Base-by-base conservation (phyloP, 129 eudicot species). In the Flaveria linearis region DNA sequence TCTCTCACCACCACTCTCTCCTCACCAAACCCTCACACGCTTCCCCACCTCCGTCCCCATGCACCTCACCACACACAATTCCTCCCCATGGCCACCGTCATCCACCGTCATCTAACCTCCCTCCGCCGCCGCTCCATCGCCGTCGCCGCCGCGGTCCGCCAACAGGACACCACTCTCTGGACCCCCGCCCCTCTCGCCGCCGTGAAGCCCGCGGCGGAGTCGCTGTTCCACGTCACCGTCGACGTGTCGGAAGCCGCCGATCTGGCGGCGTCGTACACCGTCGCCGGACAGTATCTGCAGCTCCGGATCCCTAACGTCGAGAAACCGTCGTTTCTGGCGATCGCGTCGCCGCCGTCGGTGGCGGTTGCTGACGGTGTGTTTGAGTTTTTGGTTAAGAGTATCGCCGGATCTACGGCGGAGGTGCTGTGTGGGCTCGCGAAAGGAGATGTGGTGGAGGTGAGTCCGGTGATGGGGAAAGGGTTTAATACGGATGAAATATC, bases 361-460 rank as follows among this genome's bases (percentile, higher is more conserved):
- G 87, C 96, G 10, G 73, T 69, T 28, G 58, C 81, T 3, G 84
- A 58, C 42, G 93, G 96, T 12, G 89, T 89, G 10, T 91, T 95
- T 71, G 97, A 95, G 58, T 95, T 95, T 75, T 60, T 95, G 81
- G 88, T 95, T 22, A 95, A 95, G 81, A 81, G 85, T 23, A 63
- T 95, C 23, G 76, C 86, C 1, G 97, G 97, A 3, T 94, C 97
- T 76, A 89, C 97, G 60, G 97, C 98, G 57, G 98, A 94, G 93
- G 62, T 88, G 1, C 76, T 94, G 50, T 91, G 98, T 68, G 86
- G 86, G 17, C 78, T 94, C 2, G 85, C 69, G 17, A 85, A 79
- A 84, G 98, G 98, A 3, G 97, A 94, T 71, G 82, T 84, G 41
- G 96, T 94, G 5, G 98, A 91, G 50, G 43, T 94, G 80, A 89